A percentile compares a stretch with the other conserved stretches of the same genome.
Evolutionary conservation across 2,329 filamentous ascomycete species (phyloP).

Genomic region (Stagonosporopsis rhizophila): DNA sequence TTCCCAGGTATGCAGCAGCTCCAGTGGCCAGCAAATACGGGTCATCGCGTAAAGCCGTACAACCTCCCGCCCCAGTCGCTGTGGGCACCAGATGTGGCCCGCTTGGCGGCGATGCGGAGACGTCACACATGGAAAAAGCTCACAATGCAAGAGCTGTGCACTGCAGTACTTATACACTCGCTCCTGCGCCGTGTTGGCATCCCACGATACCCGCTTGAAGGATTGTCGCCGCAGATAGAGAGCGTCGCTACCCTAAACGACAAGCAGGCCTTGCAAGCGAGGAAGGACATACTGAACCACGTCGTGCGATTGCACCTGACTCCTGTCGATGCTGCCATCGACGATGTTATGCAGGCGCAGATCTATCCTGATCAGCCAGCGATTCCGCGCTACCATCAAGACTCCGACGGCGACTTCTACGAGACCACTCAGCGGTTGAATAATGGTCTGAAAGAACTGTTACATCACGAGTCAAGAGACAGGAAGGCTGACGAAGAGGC

Average conservation of each 20-base stretch:
- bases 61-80: conserved; percentile 56
- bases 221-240: conserved; percentile 32
- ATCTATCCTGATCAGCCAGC: conserved; percentile 17
- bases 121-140: conserved; percentile 54
- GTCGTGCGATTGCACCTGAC: conserved; percentile 24
- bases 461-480: conserved; percentile 23
- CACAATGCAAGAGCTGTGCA: conserved; percentile 50
- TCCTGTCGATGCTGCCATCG: conserved; percentile 17
- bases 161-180: conserved; percentile 50
- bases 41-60: conserved; percentile 35
- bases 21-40: conserved; percentile 53
- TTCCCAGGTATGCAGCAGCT: conserved; percentile 33
- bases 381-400: conserved; percentile 48
- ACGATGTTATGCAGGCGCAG: conserved; percentile 20
- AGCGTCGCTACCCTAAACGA: conserved; percentile 18
- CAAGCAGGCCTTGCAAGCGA: conserved; percentile 8
- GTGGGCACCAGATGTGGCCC: conserved; percentile 48
- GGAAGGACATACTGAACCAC: conserved; percentile 25
- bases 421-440: conserved; percentile 42
- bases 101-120: conserved; percentile 38
- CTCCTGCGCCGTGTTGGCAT: conserved; percentile 37
- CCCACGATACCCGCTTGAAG: conserved; percentile 7
- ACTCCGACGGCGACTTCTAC: conserved; percentile 47
- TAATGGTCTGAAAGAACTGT: conserved; percentile 32
- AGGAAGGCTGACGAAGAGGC: conserved; percentile 19